Evolutionary conservation across 768 basidiomycete genomes (phyloP).

Genomic region (Terana coerulea): DNA sequence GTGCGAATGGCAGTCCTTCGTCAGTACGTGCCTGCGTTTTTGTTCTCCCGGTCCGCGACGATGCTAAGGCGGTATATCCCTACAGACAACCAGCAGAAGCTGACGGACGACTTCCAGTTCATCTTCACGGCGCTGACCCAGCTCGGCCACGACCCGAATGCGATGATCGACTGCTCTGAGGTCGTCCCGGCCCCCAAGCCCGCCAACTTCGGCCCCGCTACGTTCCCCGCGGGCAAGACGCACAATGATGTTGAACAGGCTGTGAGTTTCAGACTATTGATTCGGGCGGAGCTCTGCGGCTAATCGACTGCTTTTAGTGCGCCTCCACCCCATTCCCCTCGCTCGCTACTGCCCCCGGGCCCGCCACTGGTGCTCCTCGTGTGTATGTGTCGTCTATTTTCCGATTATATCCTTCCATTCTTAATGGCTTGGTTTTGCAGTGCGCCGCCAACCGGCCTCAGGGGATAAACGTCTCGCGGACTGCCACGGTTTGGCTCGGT

Average conservation of each 20-base stretch:
- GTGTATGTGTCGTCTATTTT: too few relatives aligned
- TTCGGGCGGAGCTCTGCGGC: too few relatives aligned
- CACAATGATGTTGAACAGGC: slow-evolving; percentile 24
- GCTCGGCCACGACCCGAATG: slow-evolving; percentile 13
- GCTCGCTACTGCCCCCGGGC: slow-evolving; percentile 23
- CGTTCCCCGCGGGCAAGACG: slow-evolving; percentile 23
- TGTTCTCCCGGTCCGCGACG: background rate
- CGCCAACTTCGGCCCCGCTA: slow-evolving; percentile 4
- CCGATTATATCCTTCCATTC: too few relatives aligned
- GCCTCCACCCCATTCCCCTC: slow-evolving; percentile 22
- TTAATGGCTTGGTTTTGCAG: too few relatives aligned
- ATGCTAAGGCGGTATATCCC: background rate
- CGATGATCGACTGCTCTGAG: slow-evolving; percentile 15
- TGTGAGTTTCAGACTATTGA: slow-evolving; percentile 13
- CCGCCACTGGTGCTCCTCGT: slow-evolving; percentile 7
- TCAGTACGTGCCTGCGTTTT: slow-evolving; percentile 12
- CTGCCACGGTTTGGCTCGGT: too few relatives aligned
- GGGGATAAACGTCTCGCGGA: too few relatives aligned
- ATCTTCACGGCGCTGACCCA: slow-evolving; percentile 11
- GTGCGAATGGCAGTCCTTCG: slow-evolving; percentile 28
- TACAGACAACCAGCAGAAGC: slow-evolving; percentile 20
- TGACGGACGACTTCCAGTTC: slow-evolving; percentile 14
- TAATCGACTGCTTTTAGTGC: slow-evolving; percentile 4
- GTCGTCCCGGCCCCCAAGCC: slow-evolving; percentile 13
- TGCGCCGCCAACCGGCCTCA: too few relatives aligned